Evolutionary conservation across 192 early-diverging fungal genomes (phyloP).

Genomic region (Coemansia guatemalensis): DNA sequence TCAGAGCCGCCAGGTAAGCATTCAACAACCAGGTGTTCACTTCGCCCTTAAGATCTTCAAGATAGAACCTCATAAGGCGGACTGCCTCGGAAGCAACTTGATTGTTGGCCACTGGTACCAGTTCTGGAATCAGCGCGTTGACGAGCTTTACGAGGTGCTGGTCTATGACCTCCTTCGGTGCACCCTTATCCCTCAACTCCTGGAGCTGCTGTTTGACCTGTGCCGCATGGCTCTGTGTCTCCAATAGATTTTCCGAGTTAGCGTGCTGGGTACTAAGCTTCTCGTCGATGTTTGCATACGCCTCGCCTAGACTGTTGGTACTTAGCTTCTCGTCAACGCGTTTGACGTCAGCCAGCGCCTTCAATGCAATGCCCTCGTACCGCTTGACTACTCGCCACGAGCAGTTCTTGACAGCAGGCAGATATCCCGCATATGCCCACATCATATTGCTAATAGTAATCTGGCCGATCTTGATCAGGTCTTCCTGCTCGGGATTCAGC

Average conservation of each 20-base stretch:
- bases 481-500: conserved; percentile 29
- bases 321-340: conserved; percentile 4
- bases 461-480: conserved; percentile 58
- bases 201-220: conserved; percentile 11
- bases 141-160: conserved; percentile 21
- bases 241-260: conserved; percentile 19
- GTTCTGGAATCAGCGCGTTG: conserved; percentile 43
- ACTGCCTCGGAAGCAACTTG: conserved; percentile 32
- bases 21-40: conserved; percentile 60
- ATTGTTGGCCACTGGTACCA: conserved; percentile 31
- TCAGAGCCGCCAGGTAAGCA: conserved; percentile 59
- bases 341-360: conserved; percentile 35
- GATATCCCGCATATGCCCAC: conserved; percentile 63
- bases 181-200: background rate
- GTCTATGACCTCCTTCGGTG: conserved; percentile 13
- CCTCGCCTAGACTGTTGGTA: background rate
- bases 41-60: conserved; percentile 36
- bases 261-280: conserved; percentile 6
- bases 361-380: conserved; percentile 32
- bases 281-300: conserved; percentile 15
- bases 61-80: conserved; percentile 34
- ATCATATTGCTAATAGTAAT: conserved; percentile 69
- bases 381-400: conserved; percentile 37
- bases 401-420: conserved; percentile 37
- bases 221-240: conserved; percentile 27